Conservation (phyloP, 176 grass and related monocot species). For the Puccinellia tenuiflora region DNA sequence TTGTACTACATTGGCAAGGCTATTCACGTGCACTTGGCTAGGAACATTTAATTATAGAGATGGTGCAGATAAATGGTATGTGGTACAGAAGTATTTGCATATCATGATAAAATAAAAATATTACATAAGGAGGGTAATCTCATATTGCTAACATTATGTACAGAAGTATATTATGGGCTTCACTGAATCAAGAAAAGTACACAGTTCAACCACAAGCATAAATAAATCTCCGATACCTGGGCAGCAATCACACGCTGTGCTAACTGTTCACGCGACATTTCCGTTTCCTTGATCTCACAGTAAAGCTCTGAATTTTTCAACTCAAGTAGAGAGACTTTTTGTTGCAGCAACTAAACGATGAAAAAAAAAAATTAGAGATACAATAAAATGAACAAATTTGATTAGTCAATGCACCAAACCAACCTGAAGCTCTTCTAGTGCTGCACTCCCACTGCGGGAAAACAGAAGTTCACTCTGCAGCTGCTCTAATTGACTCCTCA, state of each 20-base stretch:
- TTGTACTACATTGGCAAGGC: not conserved
- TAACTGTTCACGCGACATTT: constrained; percentile 52
- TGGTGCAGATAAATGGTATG: not conserved
- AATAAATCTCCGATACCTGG: constrained; percentile 52
- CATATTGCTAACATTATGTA: not conserved
- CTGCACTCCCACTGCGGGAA: constrained; percentile 61
- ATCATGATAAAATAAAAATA: too few relatives aligned
- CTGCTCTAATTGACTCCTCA: constrained; percentile 79
- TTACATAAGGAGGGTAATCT: too few relatives aligned
- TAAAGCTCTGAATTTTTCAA: constrained; percentile 69
- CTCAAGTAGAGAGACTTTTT: constrained; percentile 78
- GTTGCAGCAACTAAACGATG: constrained; percentile 62
- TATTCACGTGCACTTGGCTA: not conserved
- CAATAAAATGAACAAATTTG: not conserved
- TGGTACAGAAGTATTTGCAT: not conserved
- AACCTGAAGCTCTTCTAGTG: constrained; percentile 95
- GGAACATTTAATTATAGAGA: not conserved
- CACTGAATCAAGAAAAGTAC: not conserved
- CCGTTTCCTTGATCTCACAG: constrained; percentile 62
- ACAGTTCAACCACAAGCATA: not conserved
- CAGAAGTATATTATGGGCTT: not conserved
- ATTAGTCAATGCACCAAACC: not conserved
- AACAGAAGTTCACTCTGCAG: constrained; percentile 78
- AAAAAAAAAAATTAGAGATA: constrained; percentile 11
- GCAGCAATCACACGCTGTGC: constrained; percentile 46